Base-by-base conservation (phyloP, 495 filamentous ascomycete species). In the Penicillium lividum region DNA sequence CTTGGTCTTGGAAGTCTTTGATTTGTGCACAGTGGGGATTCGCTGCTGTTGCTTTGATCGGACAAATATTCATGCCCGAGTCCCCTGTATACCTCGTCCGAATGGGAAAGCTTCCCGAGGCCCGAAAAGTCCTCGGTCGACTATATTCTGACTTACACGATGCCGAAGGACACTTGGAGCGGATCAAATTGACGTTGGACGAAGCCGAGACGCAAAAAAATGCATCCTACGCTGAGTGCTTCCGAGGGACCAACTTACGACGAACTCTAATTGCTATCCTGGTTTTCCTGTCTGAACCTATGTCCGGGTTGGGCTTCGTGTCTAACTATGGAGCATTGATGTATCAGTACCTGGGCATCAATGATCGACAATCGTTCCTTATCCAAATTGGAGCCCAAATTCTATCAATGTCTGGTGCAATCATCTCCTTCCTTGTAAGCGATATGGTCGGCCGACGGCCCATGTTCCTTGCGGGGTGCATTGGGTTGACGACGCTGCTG, bases 1-100 rank as follows among this genome's bases (percentile, higher is more conserved):
- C 22, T 30, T 54, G 51, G 51, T 44, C 51, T 3, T 54, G 51
- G 51, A 54, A 54, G 38, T 16, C 51, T 29, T 8, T 54, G 4
- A 36, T 54, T 6, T 54, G 51, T 31, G 51, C 51, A 4, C 51
- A 54, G 13, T 54, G 51, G 51, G 51, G 36, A 3, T 54, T 54
- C 16, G 51, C 51, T 44, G 36, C 5, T 22, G 22, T 54, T 13
- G 34, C 18, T 6, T 27, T 54, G 22, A 31, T 54, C 22, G 51
- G 51, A 7, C 51, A 54, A n/a, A 25, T 54, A 7, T 54, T 54
- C 51, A 54, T 54, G 51, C 51, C 51, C 4, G 51, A 54, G 51
- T 54, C 51, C 7, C 51, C 51, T 7, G 51, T 54, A 2, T 54
- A 43, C 22, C 51, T 54, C 10, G 51, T 54, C 25, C 36, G 51